Percentiles rank a stretch among this genome's conserved stretches.
These are phyloP conservation scores for Cadophora sp. DNA, from an alignment of 2,329 filamentous ascomycete genomes.

Conservation along the genomic window DNA sequence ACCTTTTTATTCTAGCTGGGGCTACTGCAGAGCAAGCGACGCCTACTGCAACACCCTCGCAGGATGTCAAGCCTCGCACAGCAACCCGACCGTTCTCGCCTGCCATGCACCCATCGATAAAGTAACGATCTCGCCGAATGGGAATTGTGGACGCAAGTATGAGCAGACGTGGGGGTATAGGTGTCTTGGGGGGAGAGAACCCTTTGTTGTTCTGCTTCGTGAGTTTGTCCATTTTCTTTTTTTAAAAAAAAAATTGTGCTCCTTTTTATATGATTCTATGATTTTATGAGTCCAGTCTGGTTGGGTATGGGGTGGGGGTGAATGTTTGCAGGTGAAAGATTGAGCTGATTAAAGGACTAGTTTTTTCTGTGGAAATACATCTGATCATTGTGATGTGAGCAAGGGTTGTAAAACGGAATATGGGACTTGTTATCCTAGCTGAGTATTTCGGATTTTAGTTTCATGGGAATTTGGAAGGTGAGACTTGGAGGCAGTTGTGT, in stretches of 20 bases:
- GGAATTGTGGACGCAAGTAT: background rate
- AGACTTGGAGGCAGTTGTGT: too few species aligned
- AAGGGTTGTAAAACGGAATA: slow-evolving; percentile 1
- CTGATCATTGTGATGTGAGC: background rate
- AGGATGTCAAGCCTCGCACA: background rate
- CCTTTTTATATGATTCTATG: background rate
- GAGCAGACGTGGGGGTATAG: slow-evolving; percentile 3
- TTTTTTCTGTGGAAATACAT: slow-evolving; percentile 8
- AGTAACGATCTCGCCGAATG: slow-evolving; percentile 2
- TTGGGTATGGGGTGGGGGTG: background rate
- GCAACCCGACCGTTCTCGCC: background rate
- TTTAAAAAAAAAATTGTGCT: too few species aligned
- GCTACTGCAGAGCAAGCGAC: background rate
- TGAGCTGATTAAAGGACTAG: background rate
- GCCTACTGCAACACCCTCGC: slow-evolving; percentile 2
- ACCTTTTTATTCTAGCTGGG: background rate
- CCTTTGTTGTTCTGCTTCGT: slow-evolving; percentile 9
- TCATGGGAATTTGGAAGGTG: too few species aligned
- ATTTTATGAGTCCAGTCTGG: too few species aligned
- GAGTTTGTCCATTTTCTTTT: background rate
- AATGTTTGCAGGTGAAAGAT: background rate
- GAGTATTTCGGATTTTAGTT: too few species aligned
- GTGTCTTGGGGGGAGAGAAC: background rate
- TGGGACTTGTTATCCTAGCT: background rate
- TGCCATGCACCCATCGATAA: background rate